Base-by-base conservation (phyloP, 768 basidiomycete genomes). In the Chalciporus sphaerocephalus region DNA sequence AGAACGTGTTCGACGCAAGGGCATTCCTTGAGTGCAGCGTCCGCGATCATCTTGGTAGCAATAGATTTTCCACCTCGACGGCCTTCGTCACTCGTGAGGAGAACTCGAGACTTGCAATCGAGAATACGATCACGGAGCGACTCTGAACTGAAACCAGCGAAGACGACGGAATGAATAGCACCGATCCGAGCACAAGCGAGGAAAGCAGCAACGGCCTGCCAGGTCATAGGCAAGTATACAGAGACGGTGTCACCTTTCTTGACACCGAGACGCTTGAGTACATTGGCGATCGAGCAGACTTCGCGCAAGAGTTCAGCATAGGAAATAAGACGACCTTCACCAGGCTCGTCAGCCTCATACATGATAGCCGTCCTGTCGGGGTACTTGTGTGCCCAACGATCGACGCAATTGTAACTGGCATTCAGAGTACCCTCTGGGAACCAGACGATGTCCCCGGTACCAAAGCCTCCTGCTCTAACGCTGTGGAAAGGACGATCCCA, bases 171-270 rank as follows among this genome's bases (percentile, higher is more conserved):
- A 71, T 99, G 95, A 38, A 98, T 74, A 18, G 95, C 95, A 18
- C 95, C 95, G 55, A 99, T 89, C 53, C 95, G 87, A 4, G 95
- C 94, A 64, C 95, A 98, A 6, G 95, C 95, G 46, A 99, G 85
- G 83, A 99, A 92, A 34, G 95, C 90, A 37, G 91, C 93, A 40
- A 88, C 91, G 16, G 95, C 84, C 55, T 97, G 92, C 91, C 91
- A 95, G 16, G 87, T 85, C 88, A 91, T 93, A 41, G 92, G 92
- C 16, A 94, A 78, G 68, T 94, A 95, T 44, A 94, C 73, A n/a
- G 87, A 89, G 37, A 93, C 87, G 20, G 89, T 91, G 60, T 97
- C 94, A 38, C 94, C 94, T 70, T 94, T 94, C 75, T 88, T 92
- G 65, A 99, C 75, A 32, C 94, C 94, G 57, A 89, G 80, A 1